Evolutionary conservation across 1,284 basidiomycete genomes (phyloP).

Genomic region (Malassezia restricta): DNA sequence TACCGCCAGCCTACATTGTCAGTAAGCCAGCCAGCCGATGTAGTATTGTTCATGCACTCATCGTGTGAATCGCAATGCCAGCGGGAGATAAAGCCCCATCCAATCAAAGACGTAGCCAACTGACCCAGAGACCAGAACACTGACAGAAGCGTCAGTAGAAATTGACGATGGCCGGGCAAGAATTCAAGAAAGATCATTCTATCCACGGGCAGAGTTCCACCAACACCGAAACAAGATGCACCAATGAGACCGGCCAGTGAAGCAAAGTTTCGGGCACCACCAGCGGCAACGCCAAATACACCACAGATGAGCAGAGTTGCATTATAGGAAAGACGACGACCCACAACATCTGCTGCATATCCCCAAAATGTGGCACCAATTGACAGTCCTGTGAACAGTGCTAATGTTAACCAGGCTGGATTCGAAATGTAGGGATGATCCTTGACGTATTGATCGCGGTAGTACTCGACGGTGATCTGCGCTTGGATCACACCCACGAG

Average conservation of each 20-base stretch:
- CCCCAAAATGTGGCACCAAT: slow-evolving; percentile 37
- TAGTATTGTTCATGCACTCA: not conserved
- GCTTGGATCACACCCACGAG: slow-evolving; percentile 37
- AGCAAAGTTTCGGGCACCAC: slow-evolving; percentile 35
- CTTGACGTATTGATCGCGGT: slow-evolving; percentile 9
- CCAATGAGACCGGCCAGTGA: slow-evolving; percentile 37
- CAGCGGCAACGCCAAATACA: slow-evolving; percentile 40
- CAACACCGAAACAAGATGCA: slow-evolving; percentile 40
- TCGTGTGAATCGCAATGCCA: slow-evolving; percentile 24
- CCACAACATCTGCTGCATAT: slow-evolving; percentile 37
- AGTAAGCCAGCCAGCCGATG: slow-evolving; percentile 19
- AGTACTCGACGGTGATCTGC: slow-evolving; percentile 34
- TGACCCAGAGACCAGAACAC: slow-evolving; percentile 46
- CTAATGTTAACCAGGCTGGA: slow-evolving; percentile 28
- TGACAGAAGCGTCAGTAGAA: slow-evolving; percentile 39
- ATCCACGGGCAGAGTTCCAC: slow-evolving; percentile 43
- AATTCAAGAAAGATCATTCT: slow-evolving; percentile 46
- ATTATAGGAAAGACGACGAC: slow-evolving; percentile 41
- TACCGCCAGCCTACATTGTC: slow-evolving; percentile 43
- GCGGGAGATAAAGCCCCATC: slow-evolving; percentile 43
- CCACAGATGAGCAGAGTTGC: slow-evolving; percentile 40
- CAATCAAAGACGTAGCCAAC: slow-evolving; percentile 37
- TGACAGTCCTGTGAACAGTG: slow-evolving; percentile 34
- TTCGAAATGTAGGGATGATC: not conserved
- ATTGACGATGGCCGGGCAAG: slow-evolving; percentile 35